A percentile compares a stretch with the other conserved stretches of the same genome.
Conservation (phyloP, 2,329 filamentous ascomycete species). For the Polychaeton citri region DNA sequence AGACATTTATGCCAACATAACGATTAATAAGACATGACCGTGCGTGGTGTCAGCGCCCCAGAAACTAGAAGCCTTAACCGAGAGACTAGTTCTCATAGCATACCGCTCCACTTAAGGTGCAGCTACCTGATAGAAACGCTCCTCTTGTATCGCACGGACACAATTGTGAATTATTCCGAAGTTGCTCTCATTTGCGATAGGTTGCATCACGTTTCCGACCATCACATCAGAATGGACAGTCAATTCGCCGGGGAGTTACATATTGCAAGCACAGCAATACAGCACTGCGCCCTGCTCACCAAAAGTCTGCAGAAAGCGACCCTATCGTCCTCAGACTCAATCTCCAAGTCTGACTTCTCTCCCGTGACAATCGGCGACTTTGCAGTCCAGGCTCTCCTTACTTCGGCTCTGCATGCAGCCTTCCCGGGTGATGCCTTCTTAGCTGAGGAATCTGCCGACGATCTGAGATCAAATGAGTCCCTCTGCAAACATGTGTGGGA, state of each 20-base stretch:
- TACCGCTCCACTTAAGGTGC: too few relatives aligned
- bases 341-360: conserved; percentile 45
- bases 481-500: conserved; percentile 44
- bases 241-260: conserved; percentile 7
- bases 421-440: conserved; percentile 47
- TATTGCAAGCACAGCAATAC: conserved; percentile 9
- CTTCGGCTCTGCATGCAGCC: conserved; percentile 38
- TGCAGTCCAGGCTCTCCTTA: conserved; percentile 49
- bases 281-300: conserved; percentile 35
- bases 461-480: conserved; percentile 34
- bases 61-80: too few relatives aligned
- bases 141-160: too few relatives aligned
- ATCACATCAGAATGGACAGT: neutral
- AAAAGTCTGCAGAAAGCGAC: conserved; percentile 34
- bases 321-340: conserved; percentile 34
- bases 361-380: conserved; percentile 54
- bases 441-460: conserved; percentile 46
- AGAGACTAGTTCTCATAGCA: too few relatives aligned
- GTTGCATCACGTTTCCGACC: too few relatives aligned
- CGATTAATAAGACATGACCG: too few relatives aligned
- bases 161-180: too few relatives aligned
- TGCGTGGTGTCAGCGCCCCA: too few relatives aligned
- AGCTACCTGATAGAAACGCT: too few relatives aligned
- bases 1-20: too few relatives aligned
- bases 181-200: too few relatives aligned